phyloP scores from a whole-genome alignment of 1,284 basidiomycete genomes.

The Trichosporon faecale region DNA sequence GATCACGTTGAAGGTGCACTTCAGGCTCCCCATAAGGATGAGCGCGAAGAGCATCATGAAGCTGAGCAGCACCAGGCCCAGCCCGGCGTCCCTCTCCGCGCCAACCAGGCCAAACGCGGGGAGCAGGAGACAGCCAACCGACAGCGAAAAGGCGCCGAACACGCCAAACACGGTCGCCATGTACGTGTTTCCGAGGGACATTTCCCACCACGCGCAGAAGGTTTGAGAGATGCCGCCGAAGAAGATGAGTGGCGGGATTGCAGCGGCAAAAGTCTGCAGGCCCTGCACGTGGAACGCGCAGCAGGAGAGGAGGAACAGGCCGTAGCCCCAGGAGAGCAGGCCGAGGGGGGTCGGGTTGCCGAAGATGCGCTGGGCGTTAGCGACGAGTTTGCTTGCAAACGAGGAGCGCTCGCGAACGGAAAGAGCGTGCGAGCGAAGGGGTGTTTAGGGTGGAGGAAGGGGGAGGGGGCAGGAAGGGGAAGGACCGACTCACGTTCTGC shows the following conservation, averaged over 20 bases:
- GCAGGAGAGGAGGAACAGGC: conserved; percentile 1
- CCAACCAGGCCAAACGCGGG: not conserved
- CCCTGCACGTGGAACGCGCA: not conserved
- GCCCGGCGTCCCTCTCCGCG: not conserved
- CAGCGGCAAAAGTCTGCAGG: not conserved
- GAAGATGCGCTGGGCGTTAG: conserved; percentile 10
- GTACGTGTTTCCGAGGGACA: conserved; percentile 13
- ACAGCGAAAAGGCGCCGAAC: conserved; percentile 7
- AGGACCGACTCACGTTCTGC: not conserved
- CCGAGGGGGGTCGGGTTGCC: conserved; percentile 12
- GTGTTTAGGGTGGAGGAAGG: too few species aligned
- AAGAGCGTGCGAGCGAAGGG: too few species aligned
- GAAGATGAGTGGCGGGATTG: not conserved
- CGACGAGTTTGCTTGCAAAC: too few species aligned
- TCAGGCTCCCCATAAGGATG: not conserved
- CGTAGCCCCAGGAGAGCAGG: conserved; percentile 6
- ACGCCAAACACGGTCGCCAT: conserved; percentile 11
- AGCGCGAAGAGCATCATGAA: not conserved
- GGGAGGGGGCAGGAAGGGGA: not conserved
- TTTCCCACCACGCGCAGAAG: conserved; percentile 15
- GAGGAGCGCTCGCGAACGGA: too few species aligned
- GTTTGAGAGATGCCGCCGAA: conserved; percentile 13
- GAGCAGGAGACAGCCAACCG: not conserved
- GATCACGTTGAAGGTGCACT: not conserved
- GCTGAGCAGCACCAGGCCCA: conserved; percentile 7